Conservation (phyloP, 345 rosid species). For the Eucalyptus cloeziana region DNA sequence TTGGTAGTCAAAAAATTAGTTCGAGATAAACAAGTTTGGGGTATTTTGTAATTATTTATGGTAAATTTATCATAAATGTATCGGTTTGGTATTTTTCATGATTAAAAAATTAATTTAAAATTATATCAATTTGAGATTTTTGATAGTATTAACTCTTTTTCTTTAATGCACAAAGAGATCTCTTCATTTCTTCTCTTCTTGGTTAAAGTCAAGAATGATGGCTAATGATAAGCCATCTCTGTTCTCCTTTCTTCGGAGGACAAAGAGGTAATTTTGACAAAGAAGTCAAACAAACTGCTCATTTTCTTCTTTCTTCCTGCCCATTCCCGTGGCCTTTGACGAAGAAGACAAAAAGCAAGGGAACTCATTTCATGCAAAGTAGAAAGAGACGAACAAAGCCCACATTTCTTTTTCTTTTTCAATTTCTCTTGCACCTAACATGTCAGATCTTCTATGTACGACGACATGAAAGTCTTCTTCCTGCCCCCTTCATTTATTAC, state of each 20-base stretch:
- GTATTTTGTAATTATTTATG: fast-evolving
- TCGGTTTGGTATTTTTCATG: fast-evolving
- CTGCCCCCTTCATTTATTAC: not conserved
- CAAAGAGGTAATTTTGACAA: too few species aligned
- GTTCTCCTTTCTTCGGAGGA: too few species aligned
- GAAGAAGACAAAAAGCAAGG: not conserved
- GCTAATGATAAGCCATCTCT: too few species aligned
- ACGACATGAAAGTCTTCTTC: not conserved
- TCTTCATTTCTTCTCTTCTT: too few species aligned
- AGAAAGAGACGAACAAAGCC: not conserved
- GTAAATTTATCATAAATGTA: fast-evolving
- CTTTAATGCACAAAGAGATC: too few species aligned
- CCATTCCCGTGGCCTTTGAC: not conserved
- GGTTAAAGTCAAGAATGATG: too few species aligned
- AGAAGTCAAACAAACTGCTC: too few species aligned
- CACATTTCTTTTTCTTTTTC: not conserved
- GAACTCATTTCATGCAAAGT: not conserved
- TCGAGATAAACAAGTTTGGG: too few species aligned
- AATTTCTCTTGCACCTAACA: not conserved
- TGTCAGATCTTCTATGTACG: not conserved
- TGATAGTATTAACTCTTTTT: fast-evolving
- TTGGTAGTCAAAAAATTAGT: too few species aligned
- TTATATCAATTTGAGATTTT: too few species aligned
- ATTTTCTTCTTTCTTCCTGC: not conserved
- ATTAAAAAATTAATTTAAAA: too few species aligned